Conservation (phyloP, 768 basidiomycete genomes). For the Pulveroboletus sp. region DNA sequence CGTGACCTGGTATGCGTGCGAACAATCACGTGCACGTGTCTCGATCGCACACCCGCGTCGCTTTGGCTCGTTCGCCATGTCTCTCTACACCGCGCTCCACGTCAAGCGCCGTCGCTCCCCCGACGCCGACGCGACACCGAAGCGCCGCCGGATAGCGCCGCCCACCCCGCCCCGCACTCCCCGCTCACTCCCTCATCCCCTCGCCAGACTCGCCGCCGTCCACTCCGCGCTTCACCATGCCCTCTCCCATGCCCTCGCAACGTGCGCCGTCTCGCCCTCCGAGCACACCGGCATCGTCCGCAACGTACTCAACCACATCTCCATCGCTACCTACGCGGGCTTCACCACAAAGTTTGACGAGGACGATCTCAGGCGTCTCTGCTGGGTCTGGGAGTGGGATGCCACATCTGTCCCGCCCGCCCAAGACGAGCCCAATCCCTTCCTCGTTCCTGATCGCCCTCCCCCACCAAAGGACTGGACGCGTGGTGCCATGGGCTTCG, state of each 20-base stretch:
- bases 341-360: conserved; percentile 59
- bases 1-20: too few species aligned
- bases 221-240: conserved; percentile 78
- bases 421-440: conserved; percentile 68
- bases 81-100: conserved; percentile 60
- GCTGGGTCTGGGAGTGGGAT: conserved; percentile 93
- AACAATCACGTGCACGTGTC: conserved; percentile 35
- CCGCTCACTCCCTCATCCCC: conserved; percentile 43
- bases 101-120: conserved; percentile 42
- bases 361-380: conserved; percentile 72
- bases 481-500: conserved; percentile 76
- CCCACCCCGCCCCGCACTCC: conserved; percentile 57
- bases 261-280: conserved; percentile 74
- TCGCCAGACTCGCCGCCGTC: conserved; percentile 59
- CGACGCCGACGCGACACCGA: conserved; percentile 60
- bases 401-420: conserved; percentile 36
- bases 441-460: conserved; percentile 47
- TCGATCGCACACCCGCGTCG: conserved; percentile 22
- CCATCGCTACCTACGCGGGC: conserved; percentile 66
- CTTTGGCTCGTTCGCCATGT: conserved; percentile 45
- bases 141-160: conserved; percentile 55
- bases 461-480: conserved; percentile 63
- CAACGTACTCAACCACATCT: conserved; percentile 77
- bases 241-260: conserved; percentile 81
- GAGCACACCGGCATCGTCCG: conserved; percentile 73